Conservation (phyloP, 2,329 filamentous ascomycete genomes). For the Aspergillus flavus region DNA sequence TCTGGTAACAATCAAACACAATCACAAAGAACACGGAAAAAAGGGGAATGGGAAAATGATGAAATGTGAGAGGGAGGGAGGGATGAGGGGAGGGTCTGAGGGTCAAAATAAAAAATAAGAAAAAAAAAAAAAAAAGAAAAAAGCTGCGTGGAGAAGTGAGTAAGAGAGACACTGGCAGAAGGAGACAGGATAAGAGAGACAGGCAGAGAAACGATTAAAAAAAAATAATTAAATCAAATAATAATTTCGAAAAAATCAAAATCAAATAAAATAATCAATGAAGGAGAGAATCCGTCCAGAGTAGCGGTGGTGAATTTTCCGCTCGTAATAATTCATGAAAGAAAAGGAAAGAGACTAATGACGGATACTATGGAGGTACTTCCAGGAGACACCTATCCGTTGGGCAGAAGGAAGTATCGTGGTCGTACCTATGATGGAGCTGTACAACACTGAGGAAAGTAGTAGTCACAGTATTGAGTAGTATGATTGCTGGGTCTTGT, state of each 20-base stretch:
- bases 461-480: background rate
- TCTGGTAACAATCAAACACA: conserved; percentile 12
- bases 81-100: conserved; percentile 3
- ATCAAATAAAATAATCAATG: conserved; percentile 1
- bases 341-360: background rate
- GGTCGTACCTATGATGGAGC: background rate
- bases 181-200: background rate
- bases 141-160: background rate
- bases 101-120: background rate
- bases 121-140: background rate
- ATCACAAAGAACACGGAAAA: conserved; percentile 3
- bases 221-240: background rate
- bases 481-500: conserved; percentile 1
- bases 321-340: background rate
- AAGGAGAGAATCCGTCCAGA: conserved; percentile 1
- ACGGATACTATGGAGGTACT: conserved; percentile 1
- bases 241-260: background rate
- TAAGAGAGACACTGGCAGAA: background rate
- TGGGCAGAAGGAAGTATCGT: background rate
- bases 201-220: background rate
- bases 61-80: conserved; percentile 7
- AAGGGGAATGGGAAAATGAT: conserved; percentile 7
- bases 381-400: background rate
- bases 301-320: background rate
- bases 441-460: background rate